Conservation (phyloP, 345 rosid genomes). For the Eucalyptus tenuipes region DNA sequence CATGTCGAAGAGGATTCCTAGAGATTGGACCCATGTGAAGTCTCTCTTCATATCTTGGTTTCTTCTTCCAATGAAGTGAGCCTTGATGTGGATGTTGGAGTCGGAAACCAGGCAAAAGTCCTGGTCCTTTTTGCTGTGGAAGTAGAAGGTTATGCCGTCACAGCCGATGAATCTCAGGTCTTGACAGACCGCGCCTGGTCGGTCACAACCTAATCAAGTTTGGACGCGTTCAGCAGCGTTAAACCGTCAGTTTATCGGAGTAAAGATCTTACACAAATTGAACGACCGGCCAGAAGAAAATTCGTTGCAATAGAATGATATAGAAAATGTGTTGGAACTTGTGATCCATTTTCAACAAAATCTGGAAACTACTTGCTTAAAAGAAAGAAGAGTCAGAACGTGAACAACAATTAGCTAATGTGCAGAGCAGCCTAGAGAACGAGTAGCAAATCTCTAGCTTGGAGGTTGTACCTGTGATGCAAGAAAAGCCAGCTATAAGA, state of each 20-base stretch:
- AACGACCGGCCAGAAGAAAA: background rate
- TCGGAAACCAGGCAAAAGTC: constrained; percentile 7
- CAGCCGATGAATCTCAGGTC: constrained; percentile 56
- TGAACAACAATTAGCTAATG: too few species aligned
- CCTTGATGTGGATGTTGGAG: constrained; percentile 9
- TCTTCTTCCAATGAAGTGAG: constrained; percentile 1
- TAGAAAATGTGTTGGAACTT: background rate
- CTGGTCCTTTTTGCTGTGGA: constrained; percentile 40
- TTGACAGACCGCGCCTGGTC: constrained; percentile 44
- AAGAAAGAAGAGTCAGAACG: too few species aligned
- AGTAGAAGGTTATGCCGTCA: constrained; percentile 55
- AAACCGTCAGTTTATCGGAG: background rate
- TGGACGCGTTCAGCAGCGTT: background rate
- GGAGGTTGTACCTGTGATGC: too few species aligned
- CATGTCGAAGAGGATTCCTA: background rate
- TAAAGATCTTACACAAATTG: background rate
- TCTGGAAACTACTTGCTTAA: too few species aligned
- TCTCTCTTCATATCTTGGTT: background rate
- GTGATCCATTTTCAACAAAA: too few species aligned
- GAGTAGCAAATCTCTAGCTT: too few species aligned
- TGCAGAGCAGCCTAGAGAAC: too few species aligned
- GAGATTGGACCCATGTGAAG: constrained; percentile 11
- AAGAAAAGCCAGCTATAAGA: too few species aligned
- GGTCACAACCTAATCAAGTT: constrained; percentile 32
- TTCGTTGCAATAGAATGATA: background rate